Evolutionary conservation across 768 basidiomycete genomes (phyloP).

Genomic region (Plicaturopsis crispa): DNA sequence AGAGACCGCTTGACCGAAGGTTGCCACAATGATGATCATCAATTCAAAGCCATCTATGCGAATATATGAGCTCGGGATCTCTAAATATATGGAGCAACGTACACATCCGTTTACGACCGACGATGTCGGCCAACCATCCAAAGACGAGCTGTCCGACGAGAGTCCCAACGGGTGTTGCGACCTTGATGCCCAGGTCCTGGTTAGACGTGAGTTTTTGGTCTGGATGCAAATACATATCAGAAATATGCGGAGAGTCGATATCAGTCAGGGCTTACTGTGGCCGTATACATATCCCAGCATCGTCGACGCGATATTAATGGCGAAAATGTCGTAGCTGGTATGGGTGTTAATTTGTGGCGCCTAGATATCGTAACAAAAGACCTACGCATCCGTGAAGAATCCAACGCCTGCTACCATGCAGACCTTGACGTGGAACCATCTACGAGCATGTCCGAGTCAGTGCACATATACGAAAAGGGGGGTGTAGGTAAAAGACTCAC

Average conservation of each 20-base stretch:
- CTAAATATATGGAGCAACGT: conserved; percentile 19
- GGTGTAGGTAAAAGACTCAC: conserved; percentile 30
- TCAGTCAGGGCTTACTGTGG: conserved; percentile 15
- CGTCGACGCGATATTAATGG: conserved; percentile 76
- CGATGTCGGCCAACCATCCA: conserved; percentile 70
- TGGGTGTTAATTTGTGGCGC: background rate
- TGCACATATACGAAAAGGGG: conserved; percentile 1
- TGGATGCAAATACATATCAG: conserved; percentile 3
- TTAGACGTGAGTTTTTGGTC: conserved; percentile 38
- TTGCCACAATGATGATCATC: conserved; percentile 75
- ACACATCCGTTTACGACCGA: conserved; percentile 82
- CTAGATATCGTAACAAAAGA: conserved; percentile 3
- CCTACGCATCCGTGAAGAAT: conserved; percentile 84
- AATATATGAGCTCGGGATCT: background rate
- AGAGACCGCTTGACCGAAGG: conserved; percentile 74
- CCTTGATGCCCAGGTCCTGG: conserved; percentile 74
- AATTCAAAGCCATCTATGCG: conserved; percentile 59
- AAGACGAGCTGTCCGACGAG: conserved; percentile 71
- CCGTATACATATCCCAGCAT: conserved; percentile 86
- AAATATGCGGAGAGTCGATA: conserved; percentile 1
- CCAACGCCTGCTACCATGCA: conserved; percentile 70
- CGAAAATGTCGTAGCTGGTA: conserved; percentile 74
- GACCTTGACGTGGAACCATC: conserved; percentile 83
- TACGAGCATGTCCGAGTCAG: too few relatives aligned
- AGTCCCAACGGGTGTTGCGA: conserved; percentile 70